A percentile compares a stretch with the other conserved stretches of the same genome.
These are phyloP conservation scores for Boletus tylopilopsis DNA, from an alignment of 768 basidiomycete genomes.

Conservation along the genomic window DNA sequence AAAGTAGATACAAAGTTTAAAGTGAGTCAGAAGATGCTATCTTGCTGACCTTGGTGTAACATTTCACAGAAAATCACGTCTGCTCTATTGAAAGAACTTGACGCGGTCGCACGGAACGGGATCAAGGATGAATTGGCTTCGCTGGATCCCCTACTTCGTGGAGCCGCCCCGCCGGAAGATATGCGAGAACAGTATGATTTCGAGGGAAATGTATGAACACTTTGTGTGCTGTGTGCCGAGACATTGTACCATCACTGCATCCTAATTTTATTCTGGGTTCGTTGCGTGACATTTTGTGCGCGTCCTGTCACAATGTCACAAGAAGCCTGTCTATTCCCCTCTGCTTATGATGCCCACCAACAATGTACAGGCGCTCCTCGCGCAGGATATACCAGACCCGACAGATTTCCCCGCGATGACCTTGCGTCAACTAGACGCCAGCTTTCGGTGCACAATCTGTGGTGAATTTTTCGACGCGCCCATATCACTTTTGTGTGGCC, in stretches of 20 bases:
- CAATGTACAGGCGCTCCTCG: conserved; percentile 29
- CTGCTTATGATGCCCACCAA: conserved; percentile 24
- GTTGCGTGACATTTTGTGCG: conserved; percentile 20
- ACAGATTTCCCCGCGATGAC: conserved; percentile 65
- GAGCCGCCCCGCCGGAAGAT: conserved; percentile 41
- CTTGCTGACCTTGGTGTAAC: background rate
- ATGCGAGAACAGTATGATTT: conserved; percentile 41
- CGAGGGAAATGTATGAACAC: conserved; percentile 35
- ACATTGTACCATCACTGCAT: conserved; percentile 25
- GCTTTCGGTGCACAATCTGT: conserved; percentile 74
- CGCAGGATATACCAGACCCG: conserved; percentile 51
- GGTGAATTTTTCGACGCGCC: conserved; percentile 70
- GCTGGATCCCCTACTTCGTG: conserved; percentile 72
- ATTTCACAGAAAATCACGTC: conserved; percentile 77
- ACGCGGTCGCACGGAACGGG: conserved; percentile 71
- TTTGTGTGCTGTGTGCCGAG: conserved; percentile 7
- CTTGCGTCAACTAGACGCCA: conserved; percentile 59
- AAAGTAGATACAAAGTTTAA: conserved; percentile 86
- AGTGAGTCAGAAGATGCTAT: conserved; percentile 39
- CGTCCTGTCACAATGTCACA: conserved; percentile 24
- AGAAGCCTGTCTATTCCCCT: conserved; percentile 5
- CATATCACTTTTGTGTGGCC: conserved; percentile 70
- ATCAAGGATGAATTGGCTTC: conserved; percentile 83
- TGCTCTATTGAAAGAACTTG: conserved; percentile 76
- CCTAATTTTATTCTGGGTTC: background rate